Percentiles rank a stretch among this genome's conserved stretches.
These are phyloP conservation scores for Xanthoceras sorbifolium DNA, from an alignment of 345 rosid species.

Conservation along the genomic window DNA sequence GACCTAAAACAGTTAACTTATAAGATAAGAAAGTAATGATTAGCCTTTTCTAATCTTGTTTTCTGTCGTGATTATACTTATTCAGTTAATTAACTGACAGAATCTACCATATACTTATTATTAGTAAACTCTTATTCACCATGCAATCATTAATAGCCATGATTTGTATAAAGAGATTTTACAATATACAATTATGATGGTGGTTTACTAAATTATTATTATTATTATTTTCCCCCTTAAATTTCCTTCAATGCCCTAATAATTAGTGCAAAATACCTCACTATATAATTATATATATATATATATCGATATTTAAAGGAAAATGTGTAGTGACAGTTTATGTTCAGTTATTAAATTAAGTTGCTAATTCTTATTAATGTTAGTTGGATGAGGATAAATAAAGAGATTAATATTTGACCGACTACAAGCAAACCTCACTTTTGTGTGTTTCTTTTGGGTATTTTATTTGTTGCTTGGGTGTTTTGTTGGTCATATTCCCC, in stretches of 20 bases:
- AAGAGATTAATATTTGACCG: constrained; percentile 38
- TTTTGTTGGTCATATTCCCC: constrained; percentile 16
- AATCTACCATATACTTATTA: not conserved
- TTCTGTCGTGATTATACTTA: not conserved
- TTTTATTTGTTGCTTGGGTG: constrained; percentile 14
- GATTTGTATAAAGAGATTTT: too few species aligned
- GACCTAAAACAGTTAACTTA: not conserved
- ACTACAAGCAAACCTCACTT: constrained; percentile 26
- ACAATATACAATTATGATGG: too few species aligned
- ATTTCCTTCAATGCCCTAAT: too few species aligned
- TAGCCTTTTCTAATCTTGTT: not conserved
- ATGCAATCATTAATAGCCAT: too few species aligned
- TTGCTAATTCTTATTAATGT: not conserved
- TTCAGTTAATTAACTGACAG: not conserved
- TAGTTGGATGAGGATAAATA: constrained; percentile 21
- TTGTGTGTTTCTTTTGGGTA: constrained; percentile 25
- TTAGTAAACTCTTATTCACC: too few species aligned
- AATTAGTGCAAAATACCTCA: too few species aligned
- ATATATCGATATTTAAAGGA: not conserved
- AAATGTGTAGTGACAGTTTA: not conserved
- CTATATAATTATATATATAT: too few species aligned
- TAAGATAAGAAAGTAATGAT: not conserved
- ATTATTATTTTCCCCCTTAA: too few species aligned
- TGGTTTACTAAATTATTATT: too few species aligned
- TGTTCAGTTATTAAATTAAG: not conserved